Base-by-base conservation (phyloP, 177 flowering plant genomes). In the Vitis hybrid region DNA sequence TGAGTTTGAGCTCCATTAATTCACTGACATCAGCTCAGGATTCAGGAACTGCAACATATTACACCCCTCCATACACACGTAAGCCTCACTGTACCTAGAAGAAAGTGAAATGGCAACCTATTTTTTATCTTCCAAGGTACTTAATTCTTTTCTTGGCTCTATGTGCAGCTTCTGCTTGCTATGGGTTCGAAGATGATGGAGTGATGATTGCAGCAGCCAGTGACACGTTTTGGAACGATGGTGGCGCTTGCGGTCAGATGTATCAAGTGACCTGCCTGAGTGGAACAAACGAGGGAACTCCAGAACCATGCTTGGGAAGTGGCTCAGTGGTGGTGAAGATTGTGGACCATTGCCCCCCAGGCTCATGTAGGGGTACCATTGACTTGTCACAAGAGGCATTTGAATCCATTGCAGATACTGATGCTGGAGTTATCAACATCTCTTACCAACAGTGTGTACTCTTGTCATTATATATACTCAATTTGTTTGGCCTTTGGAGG, bases 311-410 rank as follows among this genome's bases (percentile, higher is more conserved):
- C 21, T 14, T 4, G 17, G 72, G 62, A 23, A 23, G 45, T 26
- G 63, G 67, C 2, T 5, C 68, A 32, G 69, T 65, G 14, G 55
- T 52, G 6, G 75, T 72, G 14, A 60, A 49, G 65, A 18, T 66
- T 51, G 70, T 66, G 19, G 70, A 72, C n/a, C 62, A 4, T 3
- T 72, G 74, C 49, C 74, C 70, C 1, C 14, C 68, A n/a, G 49
- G 32, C 50, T 23, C 49, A 3, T 72, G 75, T 15, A 48, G 67
- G 11, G 65, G 52, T 4, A 74, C 74, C 30, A 30, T 78, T 50
- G 75, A 75, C 69, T 68, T 78, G 13, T 78, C 81, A 3, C 73
- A 65, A 30, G 71, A 78, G 68, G 78, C 76, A 49, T 78, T 78
- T 65, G 13, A 68, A 11, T 21, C 34, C 1, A 75, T 78, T 19